phyloP scores from a whole-genome alignment of 805 yeast species.

The Candida stauntonica region DNA sequence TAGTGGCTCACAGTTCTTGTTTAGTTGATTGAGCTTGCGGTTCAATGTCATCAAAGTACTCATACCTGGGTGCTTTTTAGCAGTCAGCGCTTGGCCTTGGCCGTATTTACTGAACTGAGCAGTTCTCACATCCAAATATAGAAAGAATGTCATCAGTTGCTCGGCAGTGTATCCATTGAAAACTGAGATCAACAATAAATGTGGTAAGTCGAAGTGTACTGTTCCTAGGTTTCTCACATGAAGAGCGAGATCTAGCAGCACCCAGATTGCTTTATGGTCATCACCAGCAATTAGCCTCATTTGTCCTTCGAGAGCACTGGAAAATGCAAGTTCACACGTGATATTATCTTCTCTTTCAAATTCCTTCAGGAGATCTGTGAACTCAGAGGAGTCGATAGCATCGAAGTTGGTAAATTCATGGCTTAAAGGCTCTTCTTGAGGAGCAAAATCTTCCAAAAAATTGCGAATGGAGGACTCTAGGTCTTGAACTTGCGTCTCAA shows the following conservation, averaged over 20 bases:
- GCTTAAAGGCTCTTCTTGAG: background rate
- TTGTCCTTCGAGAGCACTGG: background rate
- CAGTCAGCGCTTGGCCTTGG: conserved; percentile 1
- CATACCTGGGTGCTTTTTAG: conserved; percentile 15
- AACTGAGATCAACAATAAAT: conserved; percentile 8
- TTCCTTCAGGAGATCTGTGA: background rate
- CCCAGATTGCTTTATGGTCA: conserved; percentile 13
- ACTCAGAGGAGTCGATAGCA: no score
- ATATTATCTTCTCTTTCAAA: background rate
- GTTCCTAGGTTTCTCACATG: conserved; percentile 5
- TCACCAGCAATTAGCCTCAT: conserved; percentile 3
- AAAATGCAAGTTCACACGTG: background rate
- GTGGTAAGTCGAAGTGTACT: conserved; percentile 14
- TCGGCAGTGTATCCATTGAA: conserved; percentile 11
- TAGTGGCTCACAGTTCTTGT: conserved; percentile 15
- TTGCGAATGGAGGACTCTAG: background rate
- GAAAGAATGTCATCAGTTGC: conserved; percentile 22
- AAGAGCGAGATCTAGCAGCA: conserved; percentile 21
- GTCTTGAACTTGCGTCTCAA: background rate
- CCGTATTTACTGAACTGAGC: conserved; percentile 1
- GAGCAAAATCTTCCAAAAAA: background rate
- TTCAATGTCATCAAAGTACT: conserved; percentile 16
- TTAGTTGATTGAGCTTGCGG: conserved; percentile 9
- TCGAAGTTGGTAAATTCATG: no score
- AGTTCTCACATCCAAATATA: conserved; percentile 16